These are phyloP conservation scores for Lachancea cidri DNA, from an alignment of 805 yeast genomes.

Conservation along the genomic window DNA sequence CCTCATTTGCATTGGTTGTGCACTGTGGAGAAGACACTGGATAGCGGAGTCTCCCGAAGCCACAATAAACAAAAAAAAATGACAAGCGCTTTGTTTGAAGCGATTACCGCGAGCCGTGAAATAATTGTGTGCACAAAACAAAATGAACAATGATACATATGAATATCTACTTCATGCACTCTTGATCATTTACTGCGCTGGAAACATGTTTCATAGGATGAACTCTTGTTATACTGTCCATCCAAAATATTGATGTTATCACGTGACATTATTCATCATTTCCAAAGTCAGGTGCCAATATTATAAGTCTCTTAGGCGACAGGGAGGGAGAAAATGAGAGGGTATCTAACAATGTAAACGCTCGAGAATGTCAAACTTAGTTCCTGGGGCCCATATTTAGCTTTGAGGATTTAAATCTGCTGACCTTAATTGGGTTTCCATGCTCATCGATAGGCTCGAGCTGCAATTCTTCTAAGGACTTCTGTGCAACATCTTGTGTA, in stretches of 20 bases:
- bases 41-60: not conserved
- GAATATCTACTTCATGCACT: too few relatives aligned
- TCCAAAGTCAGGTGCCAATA: not conserved
- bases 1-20: not conserved
- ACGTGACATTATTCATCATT: not conserved
- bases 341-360: too few relatives aligned
- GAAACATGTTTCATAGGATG: too few relatives aligned
- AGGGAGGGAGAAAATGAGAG: too few relatives aligned
- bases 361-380: not conserved
- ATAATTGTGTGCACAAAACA: too few relatives aligned
- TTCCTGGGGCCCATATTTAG: conserved; percentile 1
- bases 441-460: conserved; percentile 63
- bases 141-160: too few relatives aligned
- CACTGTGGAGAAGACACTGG: not conserved
- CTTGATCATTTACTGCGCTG: too few relatives aligned
- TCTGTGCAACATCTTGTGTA: conserved; percentile 38
- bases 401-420: conserved; percentile 55
- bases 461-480: conserved; percentile 31
- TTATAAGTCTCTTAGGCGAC: too few relatives aligned
- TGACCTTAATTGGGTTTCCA: conserved; percentile 54
- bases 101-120: too few relatives aligned
- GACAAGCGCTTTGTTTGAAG: too few relatives aligned
- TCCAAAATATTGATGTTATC: too few relatives aligned
- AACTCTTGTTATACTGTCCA: too few relatives aligned
- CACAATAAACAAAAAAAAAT: not conserved